Evolutionary conservation across 306 rosid genomes (phyloP).

Genomic region (Dalbergia cultrata): DNA sequence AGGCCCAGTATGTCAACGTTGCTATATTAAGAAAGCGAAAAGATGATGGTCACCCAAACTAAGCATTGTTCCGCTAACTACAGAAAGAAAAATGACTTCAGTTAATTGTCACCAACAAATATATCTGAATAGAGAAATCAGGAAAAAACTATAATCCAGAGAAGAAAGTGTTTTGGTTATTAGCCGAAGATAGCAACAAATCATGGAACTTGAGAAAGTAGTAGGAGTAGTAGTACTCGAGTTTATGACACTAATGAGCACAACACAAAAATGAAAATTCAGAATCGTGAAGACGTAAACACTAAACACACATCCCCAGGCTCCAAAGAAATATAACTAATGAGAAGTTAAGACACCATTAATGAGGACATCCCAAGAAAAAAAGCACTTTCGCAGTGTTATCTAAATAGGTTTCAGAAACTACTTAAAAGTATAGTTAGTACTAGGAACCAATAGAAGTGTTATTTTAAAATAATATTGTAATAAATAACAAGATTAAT

Average conservation of each 20-base stretch:
- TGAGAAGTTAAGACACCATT: conserved; percentile 45
- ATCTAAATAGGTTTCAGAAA: neutral
- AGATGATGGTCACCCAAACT: conserved; percentile 24
- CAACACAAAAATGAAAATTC: conserved; percentile 34
- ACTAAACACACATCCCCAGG: conserved; percentile 30
- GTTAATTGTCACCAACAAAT: conserved; percentile 40
- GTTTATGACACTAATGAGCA: conserved; percentile 43
- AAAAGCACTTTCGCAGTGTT: conserved; percentile 6
- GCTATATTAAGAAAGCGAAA: conserved; percentile 52
- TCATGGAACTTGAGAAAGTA: conserved; percentile 33
- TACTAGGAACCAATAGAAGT: neutral
- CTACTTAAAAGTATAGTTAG: neutral
- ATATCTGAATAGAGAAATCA: conserved; percentile 42
- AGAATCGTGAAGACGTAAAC: conserved; percentile 1
- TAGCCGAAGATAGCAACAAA: conserved; percentile 56
- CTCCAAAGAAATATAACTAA: conserved; percentile 29
- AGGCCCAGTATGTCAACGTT: conserved; percentile 8
- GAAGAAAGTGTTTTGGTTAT: conserved; percentile 61
- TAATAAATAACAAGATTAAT: conserved; percentile 9
- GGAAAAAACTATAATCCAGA: conserved; percentile 58
- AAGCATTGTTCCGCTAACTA: conserved; percentile 51
- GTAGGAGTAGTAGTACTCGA: neutral
- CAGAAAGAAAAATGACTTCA: conserved; percentile 49
- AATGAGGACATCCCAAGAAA: neutral
- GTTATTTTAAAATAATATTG: neutral